Evolutionary conservation across 495 filamentous ascomycete genomes (phyloP).

Genomic region (Xeromyces bisporus): DNA sequence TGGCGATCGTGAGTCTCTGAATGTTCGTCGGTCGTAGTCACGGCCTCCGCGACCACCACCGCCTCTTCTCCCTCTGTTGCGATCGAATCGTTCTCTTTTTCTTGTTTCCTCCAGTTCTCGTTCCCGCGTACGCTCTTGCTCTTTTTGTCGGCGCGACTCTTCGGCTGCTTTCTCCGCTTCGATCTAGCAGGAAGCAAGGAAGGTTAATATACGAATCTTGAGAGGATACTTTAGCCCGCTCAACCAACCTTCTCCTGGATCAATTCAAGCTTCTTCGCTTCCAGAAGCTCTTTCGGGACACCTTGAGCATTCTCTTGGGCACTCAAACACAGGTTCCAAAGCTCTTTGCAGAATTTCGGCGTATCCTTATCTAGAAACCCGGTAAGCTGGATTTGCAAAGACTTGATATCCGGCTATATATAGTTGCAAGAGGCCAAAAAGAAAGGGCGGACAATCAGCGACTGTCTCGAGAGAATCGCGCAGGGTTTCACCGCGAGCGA

Average conservation of each 20-base stretch:
- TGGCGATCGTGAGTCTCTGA: conserved; percentile 40
- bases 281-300: conserved; percentile 83
- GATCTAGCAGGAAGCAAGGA: conserved; percentile 39
- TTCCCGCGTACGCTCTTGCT: conserved; percentile 42
- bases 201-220: background rate
- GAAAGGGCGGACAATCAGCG: background rate
- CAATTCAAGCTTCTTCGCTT: conserved; percentile 89
- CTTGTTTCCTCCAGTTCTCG: conserved; percentile 47
- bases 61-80: conserved; percentile 41
- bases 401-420: conserved; percentile 87
- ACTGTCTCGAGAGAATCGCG: background rate
- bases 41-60: conserved; percentile 29
- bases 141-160: conserved; percentile 49
- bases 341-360: conserved; percentile 74
- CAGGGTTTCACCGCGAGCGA: conserved; percentile 1
- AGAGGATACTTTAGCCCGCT: background rate
- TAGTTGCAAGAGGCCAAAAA: background rate
- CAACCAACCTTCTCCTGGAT: conserved; percentile 73
- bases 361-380: conserved; percentile 94
- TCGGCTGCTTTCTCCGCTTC: conserved; percentile 72
- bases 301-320: conserved; percentile 77
- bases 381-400: conserved; percentile 80
- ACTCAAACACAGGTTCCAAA: conserved; percentile 83
- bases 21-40: conserved; percentile 29
- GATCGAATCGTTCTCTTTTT: conserved; percentile 57